phyloP scores from a whole-genome alignment of 2,329 filamentous ascomycete species.

The Ciborinia camelliae region DNA sequence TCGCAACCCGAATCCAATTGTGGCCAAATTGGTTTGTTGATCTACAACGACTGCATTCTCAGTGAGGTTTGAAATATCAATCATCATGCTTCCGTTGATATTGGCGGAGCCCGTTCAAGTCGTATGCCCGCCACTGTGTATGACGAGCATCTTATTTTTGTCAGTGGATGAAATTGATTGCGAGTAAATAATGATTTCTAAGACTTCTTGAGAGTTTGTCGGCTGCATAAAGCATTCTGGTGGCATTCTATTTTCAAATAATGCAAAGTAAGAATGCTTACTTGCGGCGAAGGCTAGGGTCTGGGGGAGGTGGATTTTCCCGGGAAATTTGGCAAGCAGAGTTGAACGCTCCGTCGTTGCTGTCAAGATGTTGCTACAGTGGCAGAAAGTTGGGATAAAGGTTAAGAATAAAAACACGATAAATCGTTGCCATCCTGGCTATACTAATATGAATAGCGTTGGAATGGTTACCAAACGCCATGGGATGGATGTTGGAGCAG shows the following conservation, averaged over 20 bases:
- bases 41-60: not conserved
- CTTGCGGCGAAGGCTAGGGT: not conserved
- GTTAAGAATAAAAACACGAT: too few species aligned
- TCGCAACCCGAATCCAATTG: not conserved
- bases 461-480: too few species aligned
- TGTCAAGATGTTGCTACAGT: not conserved
- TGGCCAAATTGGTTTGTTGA: not conserved
- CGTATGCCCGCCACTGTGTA: not conserved
- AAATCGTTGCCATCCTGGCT: too few species aligned
- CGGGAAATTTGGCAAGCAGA: not conserved
- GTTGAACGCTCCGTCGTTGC: not conserved
- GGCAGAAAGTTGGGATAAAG: too few species aligned
- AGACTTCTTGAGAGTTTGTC: not conserved
- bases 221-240: not conserved
- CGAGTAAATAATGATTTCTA: not conserved
- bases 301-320: not conserved
- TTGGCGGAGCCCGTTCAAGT: slow-evolving; percentile 46
- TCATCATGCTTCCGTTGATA: slow-evolving; percentile 45
- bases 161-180: not conserved
- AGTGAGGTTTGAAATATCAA: slow-evolving; percentile 19
- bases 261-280: not conserved
- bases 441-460: not conserved
- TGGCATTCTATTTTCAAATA: not conserved
- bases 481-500: not conserved
- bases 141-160: not conserved